Conservation (phyloP, 768 basidiomycete species). For the Amanita molliuscula region DNA sequence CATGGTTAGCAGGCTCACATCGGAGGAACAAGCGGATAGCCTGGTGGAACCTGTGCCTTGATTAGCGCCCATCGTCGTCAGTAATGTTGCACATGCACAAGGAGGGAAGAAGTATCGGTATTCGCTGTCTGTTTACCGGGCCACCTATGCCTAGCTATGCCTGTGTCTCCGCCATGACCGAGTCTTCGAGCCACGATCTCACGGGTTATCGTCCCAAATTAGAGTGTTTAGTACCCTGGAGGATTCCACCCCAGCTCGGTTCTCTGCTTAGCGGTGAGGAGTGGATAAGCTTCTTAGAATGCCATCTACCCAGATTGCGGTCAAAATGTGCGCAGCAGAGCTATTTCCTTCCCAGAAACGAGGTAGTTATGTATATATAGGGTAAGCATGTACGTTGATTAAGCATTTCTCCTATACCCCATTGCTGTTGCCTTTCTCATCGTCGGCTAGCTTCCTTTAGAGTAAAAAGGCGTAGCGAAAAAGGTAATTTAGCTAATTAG, state of each 20-base stretch:
- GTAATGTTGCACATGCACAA: neutral
- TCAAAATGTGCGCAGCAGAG: neutral
- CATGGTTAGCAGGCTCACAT: neutral
- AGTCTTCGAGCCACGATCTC: neutral
- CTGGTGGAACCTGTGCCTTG: neutral
- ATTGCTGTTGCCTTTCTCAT: neutral
- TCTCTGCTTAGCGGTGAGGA: neutral
- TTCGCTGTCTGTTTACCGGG: neutral
- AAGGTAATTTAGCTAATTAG: neutral
- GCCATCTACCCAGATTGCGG: constrained; percentile 1
- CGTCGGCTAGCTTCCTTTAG: neutral
- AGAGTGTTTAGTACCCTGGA: neutral
- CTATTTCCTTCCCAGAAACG: neutral
- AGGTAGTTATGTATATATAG: neutral
- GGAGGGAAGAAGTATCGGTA: neutral
- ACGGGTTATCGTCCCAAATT: neutral
- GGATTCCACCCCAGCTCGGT: neutral
- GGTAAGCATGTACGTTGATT: neutral
- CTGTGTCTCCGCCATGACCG: neutral
- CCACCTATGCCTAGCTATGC: neutral
- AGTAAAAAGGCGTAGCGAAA: neutral
- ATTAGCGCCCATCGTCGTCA: neutral
- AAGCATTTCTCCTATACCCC: neutral
- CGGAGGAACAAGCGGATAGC: neutral
- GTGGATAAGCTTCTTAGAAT: neutral